Evolutionary conservation across 768 basidiomycete genomes (phyloP), one percentile per base, ranked within the genome.

Genomic region (Xerocomus potaroensis): DNA sequence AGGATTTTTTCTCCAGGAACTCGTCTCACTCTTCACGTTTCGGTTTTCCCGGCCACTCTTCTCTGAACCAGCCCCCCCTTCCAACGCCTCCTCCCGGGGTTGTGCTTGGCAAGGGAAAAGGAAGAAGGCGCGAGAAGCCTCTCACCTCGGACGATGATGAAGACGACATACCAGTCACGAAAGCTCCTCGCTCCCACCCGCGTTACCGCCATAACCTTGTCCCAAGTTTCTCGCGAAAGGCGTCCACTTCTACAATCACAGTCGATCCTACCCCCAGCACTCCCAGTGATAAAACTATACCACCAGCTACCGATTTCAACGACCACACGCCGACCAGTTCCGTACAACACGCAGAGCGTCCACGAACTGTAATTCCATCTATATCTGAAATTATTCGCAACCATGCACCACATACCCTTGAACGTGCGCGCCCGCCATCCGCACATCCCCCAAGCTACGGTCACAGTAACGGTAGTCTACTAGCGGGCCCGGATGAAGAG

Each of bases 331-430:
- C 53, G 7, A 29, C 44, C 21, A 34, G 41, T 54, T 43, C 40
- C 36, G 42, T 58, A 49, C 58, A 55, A 24, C 66, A 51, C 30
- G 41, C 51, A 36, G 60, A 62, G 39, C 66, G 60, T 24, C 62
- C 58, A 60, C 79, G 79, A 63, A 70, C 69, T 16, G 61, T 84
- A 41, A 78, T 82, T 7, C 90, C 91, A 38, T 87, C 88, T 12
- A 93, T 93, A 61, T 86, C 84, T 32, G 90, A 93, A 47, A 93
- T 93, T 50, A 92, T 93, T 50, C 82, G 85, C 23, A 78, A 78
- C 22, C 81, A 91, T 35, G 81, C 83, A 3, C 86, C 87, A n/a
- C 72, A 69, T 18, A 70, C 77, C 54, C 68, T 70, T 41, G 80
- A 64, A 63, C 23, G 77, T 32, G 67, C 74, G n/a, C 72, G 74